These are phyloP conservation scores for Apiospora aurea DNA, from an alignment of 2,329 filamentous ascomycete genomes.

Conservation along the genomic window DNA sequence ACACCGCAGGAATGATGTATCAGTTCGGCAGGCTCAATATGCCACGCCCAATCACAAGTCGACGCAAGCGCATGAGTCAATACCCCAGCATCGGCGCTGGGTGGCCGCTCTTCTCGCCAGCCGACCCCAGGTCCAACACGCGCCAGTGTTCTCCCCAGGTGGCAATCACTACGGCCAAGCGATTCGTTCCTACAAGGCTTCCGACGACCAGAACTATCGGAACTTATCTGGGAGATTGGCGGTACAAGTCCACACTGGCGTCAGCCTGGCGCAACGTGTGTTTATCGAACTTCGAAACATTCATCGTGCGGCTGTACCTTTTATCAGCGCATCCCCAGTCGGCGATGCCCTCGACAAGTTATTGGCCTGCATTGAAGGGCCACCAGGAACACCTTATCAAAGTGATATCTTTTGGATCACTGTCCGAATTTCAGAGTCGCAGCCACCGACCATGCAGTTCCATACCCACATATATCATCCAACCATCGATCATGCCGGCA, in stretches of 20 bases:
- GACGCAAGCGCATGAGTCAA: not conserved
- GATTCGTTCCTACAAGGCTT: not conserved
- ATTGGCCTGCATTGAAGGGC: slow-evolving; percentile 37
- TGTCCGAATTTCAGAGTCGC: not conserved
- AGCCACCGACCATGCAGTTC: not conserved
- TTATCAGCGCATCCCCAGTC: slow-evolving; percentile 29
- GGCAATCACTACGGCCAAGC: not conserved
- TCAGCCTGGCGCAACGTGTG: not conserved
- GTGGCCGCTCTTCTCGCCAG: not conserved
- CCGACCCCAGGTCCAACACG: not conserved
- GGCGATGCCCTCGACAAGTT: slow-evolving; percentile 32
- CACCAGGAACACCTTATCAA: slow-evolving; percentile 37
- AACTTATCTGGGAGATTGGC: not conserved
- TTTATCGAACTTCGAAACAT: slow-evolving; percentile 10
- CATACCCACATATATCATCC: slow-evolving; percentile 1
- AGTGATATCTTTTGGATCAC: not conserved
- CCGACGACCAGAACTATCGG: not conserved
- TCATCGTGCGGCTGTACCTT: not conserved
- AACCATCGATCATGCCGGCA: not conserved
- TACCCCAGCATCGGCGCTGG: slow-evolving; percentile 6
- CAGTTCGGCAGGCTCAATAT: too few species aligned
- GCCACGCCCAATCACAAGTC: too few species aligned
- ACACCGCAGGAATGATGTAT: too few species aligned
- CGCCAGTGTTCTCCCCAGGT: not conserved
- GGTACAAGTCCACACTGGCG: not conserved